Evolutionary conservation across 2,329 filamentous ascomycete genomes (phyloP), one percentile per base, ranked within the genome.

Genomic region (Penicillium sp.): DNA sequence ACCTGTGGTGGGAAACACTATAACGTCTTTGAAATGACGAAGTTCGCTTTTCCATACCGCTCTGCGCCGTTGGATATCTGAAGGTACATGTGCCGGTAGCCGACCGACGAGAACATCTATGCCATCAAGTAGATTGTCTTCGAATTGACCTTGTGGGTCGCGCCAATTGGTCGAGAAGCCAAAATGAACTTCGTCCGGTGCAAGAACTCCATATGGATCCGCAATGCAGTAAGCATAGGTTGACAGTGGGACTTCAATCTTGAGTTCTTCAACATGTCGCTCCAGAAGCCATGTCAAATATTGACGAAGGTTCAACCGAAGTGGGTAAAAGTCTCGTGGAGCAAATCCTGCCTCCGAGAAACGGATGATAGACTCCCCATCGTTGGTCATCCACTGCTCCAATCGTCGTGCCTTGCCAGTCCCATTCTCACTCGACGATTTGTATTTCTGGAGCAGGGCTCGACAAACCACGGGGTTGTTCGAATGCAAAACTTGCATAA

Each of bases 161-260:
- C 64, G 67, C 69, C 76, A 78, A 16, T 70, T 70, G 2, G 67
- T 70, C 0, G 81, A 83, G 58, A 86, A 84, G 1, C 75, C 73
- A 2, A 86, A 64, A 52, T 84, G 79, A 0, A 86, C 72, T 60
- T 86, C 80, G 5, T 81, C 77, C 18, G 81, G 79, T 32, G 74
- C 62, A 0, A 87, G 69, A 1, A 81, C 70, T 0, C 75, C 76
- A 2, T 74, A 70, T 0, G 80, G 82, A 65, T 87, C 84, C 1
- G 81, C 80, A 13, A 86, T 74, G 16, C 83, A 84, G 55, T 78
- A 80, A 0, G 82, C 73, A 59, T 77, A 79, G 0, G 83, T 82
- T 0, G 82, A 82, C 16, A 76, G 72, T 0, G 74, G 72, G 2
- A 85, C 67, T 8, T 74, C 72, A 16, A 84, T 76, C 27, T 74